Percentiles rank a stretch among this genome's conserved stretches.
Evolutionary conservation across 2,329 filamentous ascomycete species (phyloP).

Genomic region (Ceratocystis huliohia): DNA sequence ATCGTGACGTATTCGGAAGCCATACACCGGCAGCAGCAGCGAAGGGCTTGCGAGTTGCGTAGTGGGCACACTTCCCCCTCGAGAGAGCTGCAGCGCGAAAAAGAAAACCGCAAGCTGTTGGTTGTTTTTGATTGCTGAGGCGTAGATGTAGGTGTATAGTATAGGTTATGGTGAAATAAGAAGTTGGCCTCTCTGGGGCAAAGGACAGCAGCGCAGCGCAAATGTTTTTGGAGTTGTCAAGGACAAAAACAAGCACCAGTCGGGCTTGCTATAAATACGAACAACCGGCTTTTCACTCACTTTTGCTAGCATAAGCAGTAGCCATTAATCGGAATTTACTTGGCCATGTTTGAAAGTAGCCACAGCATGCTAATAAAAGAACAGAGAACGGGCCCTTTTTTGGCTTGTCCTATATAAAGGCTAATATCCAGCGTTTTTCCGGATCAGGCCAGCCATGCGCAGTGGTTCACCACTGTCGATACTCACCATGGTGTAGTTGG

Average conservation of each 20-base stretch:
- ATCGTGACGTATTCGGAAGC: not conserved
- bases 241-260: too few species aligned
- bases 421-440: not conserved
- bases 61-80: not conserved
- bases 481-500: slow-evolving; percentile 20
- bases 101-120: not conserved
- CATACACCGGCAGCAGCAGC: not conserved
- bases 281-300: too few species aligned
- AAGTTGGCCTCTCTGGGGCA: too few species aligned
- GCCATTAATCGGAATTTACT: too few species aligned
- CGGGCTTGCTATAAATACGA: too few species aligned
- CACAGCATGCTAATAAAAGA: not conserved
- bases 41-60: not conserved
- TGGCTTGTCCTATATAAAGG: not conserved
- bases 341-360: not conserved
- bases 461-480: slow-evolving; percentile 18
- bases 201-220: too few species aligned
- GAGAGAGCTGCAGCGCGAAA: not conserved
- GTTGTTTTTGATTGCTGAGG: too few species aligned
- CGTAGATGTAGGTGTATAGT: too few species aligned
- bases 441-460: slow-evolving; percentile 12
- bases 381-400: not conserved
- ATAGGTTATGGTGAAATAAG: too few species aligned
- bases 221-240: too few species aligned
- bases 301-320: too few species aligned